phyloP scores from a whole-genome alignment of 2,329 filamentous ascomycete species.

The Ciborinia camelliae region DNA sequence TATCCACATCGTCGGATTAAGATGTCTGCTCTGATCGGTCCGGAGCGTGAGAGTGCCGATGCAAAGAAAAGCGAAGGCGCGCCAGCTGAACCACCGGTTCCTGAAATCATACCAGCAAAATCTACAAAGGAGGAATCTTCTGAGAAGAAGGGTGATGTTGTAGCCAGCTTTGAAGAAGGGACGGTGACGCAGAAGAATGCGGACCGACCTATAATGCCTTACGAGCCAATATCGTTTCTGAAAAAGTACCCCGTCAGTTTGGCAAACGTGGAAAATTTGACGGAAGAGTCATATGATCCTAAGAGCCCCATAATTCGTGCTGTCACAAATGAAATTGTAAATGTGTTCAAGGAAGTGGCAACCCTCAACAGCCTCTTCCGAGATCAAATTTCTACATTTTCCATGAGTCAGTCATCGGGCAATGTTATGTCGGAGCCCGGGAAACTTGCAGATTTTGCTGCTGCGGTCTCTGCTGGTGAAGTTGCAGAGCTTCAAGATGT shows the following conservation, averaged over 20 bases:
- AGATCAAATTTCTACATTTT: slow-evolving; percentile 96
- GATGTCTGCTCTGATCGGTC: slow-evolving; percentile 77
- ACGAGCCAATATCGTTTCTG: slow-evolving; percentile 87
- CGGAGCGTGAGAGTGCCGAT: slow-evolving; percentile 44
- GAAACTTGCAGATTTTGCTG: slow-evolving; percentile 94
- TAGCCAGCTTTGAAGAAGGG: slow-evolving; percentile 92
- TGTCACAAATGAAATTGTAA: slow-evolving; percentile 95
- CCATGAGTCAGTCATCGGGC: slow-evolving; percentile 88
- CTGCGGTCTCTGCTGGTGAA: slow-evolving; percentile 92
- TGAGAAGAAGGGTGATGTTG: slow-evolving; percentile 87
- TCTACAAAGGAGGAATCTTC: slow-evolving; percentile 50
- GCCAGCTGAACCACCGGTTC: slow-evolving; percentile 46
- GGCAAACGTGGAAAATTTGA: slow-evolving; percentile 90
- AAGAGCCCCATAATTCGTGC: slow-evolving; percentile 87
- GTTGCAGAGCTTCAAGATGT: slow-evolving; percentile 90
- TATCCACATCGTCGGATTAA: slow-evolving; percentile 95
- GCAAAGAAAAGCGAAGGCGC: slow-evolving; percentile 48
- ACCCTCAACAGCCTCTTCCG: slow-evolving; percentile 91
- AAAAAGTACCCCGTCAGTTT: slow-evolving; percentile 89
- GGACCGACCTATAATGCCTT: slow-evolving; percentile 49
- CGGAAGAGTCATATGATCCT: slow-evolving; percentile 84
- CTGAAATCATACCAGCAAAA: slow-evolving; percentile 59
- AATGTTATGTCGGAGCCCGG: slow-evolving; percentile 94
- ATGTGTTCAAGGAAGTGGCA: slow-evolving; percentile 97
- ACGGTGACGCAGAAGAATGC: slow-evolving; percentile 57